Base-by-base conservation (phyloP, 805 yeast species). In the Schizosaccharomyces pombe region DNA sequence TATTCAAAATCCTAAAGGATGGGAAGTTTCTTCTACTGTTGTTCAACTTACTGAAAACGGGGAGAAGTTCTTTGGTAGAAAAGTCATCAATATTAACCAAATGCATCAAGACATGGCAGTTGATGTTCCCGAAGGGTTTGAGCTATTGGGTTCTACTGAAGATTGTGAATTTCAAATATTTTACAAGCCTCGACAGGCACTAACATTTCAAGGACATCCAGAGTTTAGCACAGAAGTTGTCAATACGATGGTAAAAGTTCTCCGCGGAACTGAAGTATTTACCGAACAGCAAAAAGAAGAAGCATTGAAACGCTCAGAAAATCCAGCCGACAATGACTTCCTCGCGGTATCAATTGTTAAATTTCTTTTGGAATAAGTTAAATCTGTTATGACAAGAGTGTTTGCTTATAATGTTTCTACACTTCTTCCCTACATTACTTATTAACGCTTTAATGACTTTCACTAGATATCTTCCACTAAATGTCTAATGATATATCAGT, bases 181-280 rank as follows among this genome's bases (percentile, higher is more conserved):
- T 30, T 74, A 74, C 55, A 73, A 75, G 43, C 70, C 72, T 0
- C 62, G 70, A 24, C 70, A 72, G 47, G 55, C 82, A 5, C 65
- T 86, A 24, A 76, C 91, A 0, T 75, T 85, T 59, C 96, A 86
- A 65, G 95, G 95, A 0, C 96, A 86, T 62, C 95, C 95, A 0
- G 95, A 86, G 63, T 86, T 83, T 61, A 62, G 43, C 24, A 37
- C n/a, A 37, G 43, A 37, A 5, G 43, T 37, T 9, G 43, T 37
- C 1, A 6, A 14, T 9, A 11, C 43, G 22, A 37, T 37, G 43
- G 4, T 24, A 11, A 37, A 14, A 5, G 22, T 24, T 37, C 43
- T 19, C 67, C 28, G 67, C 68, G 0, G 70, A 65, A 2, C 62
- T 11, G 43, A 24, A 19, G 11, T 37, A 9, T 37, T 37, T 37